phyloP scores from a whole-genome alignment of 1,139 yeast genomes.

The Yamadazyma friedrichii region DNA sequence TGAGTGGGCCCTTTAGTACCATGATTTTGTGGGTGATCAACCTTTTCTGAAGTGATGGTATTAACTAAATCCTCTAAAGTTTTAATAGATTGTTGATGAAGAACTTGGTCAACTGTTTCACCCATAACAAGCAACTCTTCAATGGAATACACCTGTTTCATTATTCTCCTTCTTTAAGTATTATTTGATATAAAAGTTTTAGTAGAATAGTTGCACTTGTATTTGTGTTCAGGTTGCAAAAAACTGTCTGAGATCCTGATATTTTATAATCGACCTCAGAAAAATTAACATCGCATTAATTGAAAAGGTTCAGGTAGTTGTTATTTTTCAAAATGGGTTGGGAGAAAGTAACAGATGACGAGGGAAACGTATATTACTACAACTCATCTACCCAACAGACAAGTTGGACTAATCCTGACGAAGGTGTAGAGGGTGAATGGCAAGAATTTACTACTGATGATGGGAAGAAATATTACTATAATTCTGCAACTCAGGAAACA shows the following conservation, averaged over 20 bases:
- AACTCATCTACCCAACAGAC: constrained; percentile 66
- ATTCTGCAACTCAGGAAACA: constrained; percentile 61
- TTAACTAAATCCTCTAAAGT: too few species aligned
- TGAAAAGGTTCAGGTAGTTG: neutral
- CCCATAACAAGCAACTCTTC: constrained; percentile 11
- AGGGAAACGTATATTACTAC: constrained; percentile 73
- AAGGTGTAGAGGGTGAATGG: constrained; percentile 52
- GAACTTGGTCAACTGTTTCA: constrained; percentile 4
- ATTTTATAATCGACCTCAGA: too few species aligned
- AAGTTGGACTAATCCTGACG: constrained; percentile 80
- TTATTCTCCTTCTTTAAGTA: neutral
- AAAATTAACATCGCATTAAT: neutral
- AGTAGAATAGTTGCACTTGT: neutral
- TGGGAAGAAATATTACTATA: constrained; percentile 72
- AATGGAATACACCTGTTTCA: constrained; percentile 11
- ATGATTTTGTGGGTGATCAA: too few species aligned
- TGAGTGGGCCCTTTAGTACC: too few species aligned
- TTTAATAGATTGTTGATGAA: neutral
- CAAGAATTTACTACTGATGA: constrained; percentile 63
- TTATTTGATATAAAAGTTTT: too few species aligned
- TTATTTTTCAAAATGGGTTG: constrained; percentile 34
- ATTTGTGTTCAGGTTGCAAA: constrained; percentile 6
- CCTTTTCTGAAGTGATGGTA: too few species aligned
- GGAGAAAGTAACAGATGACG: constrained; percentile 64
- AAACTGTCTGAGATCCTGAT: neutral